Conservation (phyloP, 805 yeast genomes). For the Sugiyamaella smithiae region DNA sequence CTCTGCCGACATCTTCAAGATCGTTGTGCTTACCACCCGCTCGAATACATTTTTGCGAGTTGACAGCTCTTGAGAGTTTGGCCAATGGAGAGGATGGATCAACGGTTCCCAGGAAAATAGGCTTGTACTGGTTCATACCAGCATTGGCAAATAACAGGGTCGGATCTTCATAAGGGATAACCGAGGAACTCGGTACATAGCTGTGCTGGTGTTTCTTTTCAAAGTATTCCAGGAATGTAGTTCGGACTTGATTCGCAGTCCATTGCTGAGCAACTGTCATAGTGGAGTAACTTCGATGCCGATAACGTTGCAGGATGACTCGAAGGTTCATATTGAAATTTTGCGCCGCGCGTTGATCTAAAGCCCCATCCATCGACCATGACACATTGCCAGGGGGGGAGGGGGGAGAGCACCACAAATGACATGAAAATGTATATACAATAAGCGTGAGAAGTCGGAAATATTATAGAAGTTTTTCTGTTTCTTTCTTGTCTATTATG, state of each 20-base stretch:
- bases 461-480: no score
- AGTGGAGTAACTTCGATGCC: constrained; percentile 3
- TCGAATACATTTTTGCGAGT: constrained; percentile 97
- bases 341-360: constrained; percentile 1
- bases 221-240: constrained; percentile 82
- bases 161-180: constrained; percentile 97
- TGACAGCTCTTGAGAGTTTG: constrained; percentile 79
- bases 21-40: constrained; percentile 99
- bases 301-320: not conserved
- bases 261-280: constrained; percentile 7
- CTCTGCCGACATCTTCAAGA: constrained; percentile 97
- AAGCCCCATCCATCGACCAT: no score
- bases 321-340: not conserved
- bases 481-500: no score
- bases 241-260: constrained; percentile 52
- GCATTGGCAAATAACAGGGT: constrained; percentile 96
- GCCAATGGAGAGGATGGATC: constrained; percentile 91
- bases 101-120: constrained; percentile 94
- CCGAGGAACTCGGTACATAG: constrained; percentile 89
- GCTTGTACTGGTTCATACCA: constrained; percentile 99
- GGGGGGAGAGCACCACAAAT: no score
- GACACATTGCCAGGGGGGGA: no score
- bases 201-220: constrained; percentile 61
- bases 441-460: no score
- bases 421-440: no score